A percentile compares a stretch with the other conserved stretches of the same genome.
Conservation (phyloP, 2,329 filamentous ascomycete species). For the Arthrobotrys entomopaga region DNA sequence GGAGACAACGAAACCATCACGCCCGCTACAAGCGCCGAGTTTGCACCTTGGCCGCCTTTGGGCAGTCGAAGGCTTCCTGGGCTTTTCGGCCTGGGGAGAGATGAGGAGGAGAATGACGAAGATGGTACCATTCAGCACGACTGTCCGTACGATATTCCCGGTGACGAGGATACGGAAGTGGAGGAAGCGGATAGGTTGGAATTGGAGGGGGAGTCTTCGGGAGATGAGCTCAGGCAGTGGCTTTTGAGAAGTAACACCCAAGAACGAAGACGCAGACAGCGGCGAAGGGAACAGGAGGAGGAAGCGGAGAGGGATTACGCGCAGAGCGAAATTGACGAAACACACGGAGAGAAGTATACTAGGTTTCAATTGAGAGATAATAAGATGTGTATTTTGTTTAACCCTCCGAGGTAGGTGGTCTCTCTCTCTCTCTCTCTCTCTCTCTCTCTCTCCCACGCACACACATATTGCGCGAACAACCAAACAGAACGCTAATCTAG, state of each 20-base stretch:
- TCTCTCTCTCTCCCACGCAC: too few relatives aligned
- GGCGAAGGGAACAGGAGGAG: slow-evolving; percentile 39
- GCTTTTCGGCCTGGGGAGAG: neutral
- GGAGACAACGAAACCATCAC: slow-evolving; percentile 37
- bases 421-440: too few relatives aligned
- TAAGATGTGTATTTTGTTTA: slow-evolving; percentile 44
- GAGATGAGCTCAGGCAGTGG: slow-evolving; percentile 36
- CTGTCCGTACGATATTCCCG: slow-evolving; percentile 34
- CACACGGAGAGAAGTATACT: slow-evolving; percentile 37
- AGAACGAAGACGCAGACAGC: slow-evolving; percentile 26
- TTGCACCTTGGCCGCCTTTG: slow-evolving; percentile 27
- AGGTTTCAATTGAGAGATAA: slow-evolving; percentile 49
- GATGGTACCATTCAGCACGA: slow-evolving; percentile 28
- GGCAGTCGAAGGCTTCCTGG: slow-evolving; percentile 35
- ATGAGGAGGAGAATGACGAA: slow-evolving; percentile 15
- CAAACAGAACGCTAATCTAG: slow-evolving; percentile 17
- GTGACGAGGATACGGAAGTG: slow-evolving; percentile 29
- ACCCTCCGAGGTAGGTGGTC: slow-evolving; percentile 41
- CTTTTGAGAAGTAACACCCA: slow-evolving; percentile 30
- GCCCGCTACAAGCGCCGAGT: slow-evolving; percentile 25
- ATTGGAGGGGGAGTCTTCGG: slow-evolving; percentile 22
- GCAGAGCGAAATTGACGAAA: slow-evolving; percentile 28
- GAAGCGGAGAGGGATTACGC: slow-evolving; percentile 34
- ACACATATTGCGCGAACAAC: neutral
- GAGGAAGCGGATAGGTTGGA: slow-evolving; percentile 18